Conservation (phyloP, 495 filamentous ascomycete species). For the Penicillium waksmanii region DNA sequence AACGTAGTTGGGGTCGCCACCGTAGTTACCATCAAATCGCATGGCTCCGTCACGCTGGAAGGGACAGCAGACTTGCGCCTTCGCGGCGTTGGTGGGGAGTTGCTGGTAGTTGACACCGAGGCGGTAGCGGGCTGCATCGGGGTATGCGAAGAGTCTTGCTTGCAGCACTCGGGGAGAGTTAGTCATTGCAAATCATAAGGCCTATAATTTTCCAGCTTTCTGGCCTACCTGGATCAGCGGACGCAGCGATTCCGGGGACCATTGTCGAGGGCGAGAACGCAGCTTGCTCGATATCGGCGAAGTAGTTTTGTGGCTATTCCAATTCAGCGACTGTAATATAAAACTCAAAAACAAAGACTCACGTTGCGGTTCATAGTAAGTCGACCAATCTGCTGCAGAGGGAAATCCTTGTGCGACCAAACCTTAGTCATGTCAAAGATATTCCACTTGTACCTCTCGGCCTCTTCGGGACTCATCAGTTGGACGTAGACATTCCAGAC, state of each 20-base stretch:
- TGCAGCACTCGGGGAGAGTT: conserved; percentile 54
- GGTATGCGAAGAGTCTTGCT: conserved; percentile 70
- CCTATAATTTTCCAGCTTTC: too few species aligned
- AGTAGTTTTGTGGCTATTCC: conserved; percentile 37
- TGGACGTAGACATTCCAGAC: conserved; percentile 52
- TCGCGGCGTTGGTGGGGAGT: conserved; percentile 39
- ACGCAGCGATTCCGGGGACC: conserved; percentile 47
- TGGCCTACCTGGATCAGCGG: conserved; percentile 43
- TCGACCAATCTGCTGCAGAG: conserved; percentile 38
- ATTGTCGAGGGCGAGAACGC: conserved; percentile 56
- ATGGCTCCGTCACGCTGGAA: conserved; percentile 71
- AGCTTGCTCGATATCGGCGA: conserved; percentile 53
- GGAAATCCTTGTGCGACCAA: conserved; percentile 43
- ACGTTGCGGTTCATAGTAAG: conserved; percentile 42
- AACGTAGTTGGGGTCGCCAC: too few species aligned
- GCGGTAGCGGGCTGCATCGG: conserved; percentile 67
- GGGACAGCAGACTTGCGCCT: conserved; percentile 59
- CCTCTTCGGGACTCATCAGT: conserved; percentile 46
- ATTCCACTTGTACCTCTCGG: conserved; percentile 36
- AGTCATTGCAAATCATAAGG: too few species aligned
- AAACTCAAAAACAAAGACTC: neutral
- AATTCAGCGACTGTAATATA: too few species aligned
- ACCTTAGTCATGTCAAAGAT: conserved; percentile 51
- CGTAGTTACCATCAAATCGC: conserved; percentile 64
- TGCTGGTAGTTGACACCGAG: conserved; percentile 69